These are phyloP conservation scores for Nematocida ausubeli DNA, from an alignment of 371 early-diverging fungal genomes.

Conservation along the genomic window DNA sequence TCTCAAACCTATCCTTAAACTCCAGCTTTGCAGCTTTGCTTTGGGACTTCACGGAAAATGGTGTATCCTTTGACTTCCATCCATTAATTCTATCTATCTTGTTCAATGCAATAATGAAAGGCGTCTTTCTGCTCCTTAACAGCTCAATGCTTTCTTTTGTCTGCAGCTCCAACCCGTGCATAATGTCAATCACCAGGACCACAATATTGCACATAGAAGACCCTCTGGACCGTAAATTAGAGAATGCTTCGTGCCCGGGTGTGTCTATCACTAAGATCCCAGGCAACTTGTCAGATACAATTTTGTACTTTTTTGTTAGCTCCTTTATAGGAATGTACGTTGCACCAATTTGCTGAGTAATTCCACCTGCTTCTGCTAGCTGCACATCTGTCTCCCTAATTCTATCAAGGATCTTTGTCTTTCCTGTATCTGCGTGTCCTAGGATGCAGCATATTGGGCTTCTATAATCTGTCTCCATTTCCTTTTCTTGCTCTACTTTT, in stretches of 20 bases:
- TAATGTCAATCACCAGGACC: conserved; percentile 96
- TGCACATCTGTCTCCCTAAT: conserved; percentile 98
- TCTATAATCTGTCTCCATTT: conserved; percentile 69
- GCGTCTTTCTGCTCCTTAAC: conserved; percentile 86
- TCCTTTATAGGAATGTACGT: conserved; percentile 96
- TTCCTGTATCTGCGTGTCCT: conserved; percentile 99
- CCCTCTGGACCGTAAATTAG: conserved; percentile 92
- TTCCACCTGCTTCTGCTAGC: conserved; percentile 99
- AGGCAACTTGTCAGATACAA: conserved; percentile 75
- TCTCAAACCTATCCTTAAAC: conserved; percentile 78
- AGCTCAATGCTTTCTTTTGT: conserved; percentile 92
- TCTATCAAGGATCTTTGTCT: conserved; percentile 97
- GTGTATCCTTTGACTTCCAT: conserved; percentile 73
- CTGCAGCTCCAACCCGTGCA: conserved; percentile 98
- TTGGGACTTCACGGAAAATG: conserved; percentile 76
- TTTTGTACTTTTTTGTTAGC: conserved; percentile 71
- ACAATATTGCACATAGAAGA: conserved; percentile 99
- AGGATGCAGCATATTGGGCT: conserved; percentile 98
- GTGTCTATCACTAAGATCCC: conserved; percentile 98
- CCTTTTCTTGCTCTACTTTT: conserved; percentile 61
- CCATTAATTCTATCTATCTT: conserved; percentile 97
- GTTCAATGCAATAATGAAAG: conserved; percentile 98
- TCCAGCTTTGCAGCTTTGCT: conserved; percentile 74
- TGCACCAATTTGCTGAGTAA: conserved; percentile 99
- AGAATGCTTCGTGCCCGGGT: conserved; percentile 99